Conservation (phyloP, 2,329 filamentous ascomycete genomes). For the Didymella segeticola region DNA sequence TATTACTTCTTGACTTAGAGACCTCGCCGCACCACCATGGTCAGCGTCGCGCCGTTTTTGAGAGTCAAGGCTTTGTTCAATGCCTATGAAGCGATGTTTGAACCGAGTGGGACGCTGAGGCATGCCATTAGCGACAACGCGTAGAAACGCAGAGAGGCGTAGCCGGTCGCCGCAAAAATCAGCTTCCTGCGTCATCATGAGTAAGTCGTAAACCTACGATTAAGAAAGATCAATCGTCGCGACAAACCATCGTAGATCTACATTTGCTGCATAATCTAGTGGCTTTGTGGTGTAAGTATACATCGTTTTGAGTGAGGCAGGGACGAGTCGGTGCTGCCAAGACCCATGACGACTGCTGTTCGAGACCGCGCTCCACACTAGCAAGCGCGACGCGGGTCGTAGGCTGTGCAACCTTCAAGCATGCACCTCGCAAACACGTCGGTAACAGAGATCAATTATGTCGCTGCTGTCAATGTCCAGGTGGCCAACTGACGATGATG, state of each 20-base stretch:
- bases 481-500: conserved; percentile 38
- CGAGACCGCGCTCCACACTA: conserved; percentile 6
- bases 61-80: neutral
- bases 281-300: neutral
- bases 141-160: conserved; percentile 35
- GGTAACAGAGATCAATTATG: conserved; percentile 25
- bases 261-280: neutral
- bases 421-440: conserved; percentile 8
- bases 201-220: neutral
- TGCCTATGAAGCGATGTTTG: conserved; percentile 10
- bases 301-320: neutral
- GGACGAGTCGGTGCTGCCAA: conserved; percentile 15
- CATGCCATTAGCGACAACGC: conserved; percentile 28
- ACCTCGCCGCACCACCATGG: neutral
- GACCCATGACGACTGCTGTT: conserved; percentile 21
- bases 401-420: conserved; percentile 13
- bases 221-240: neutral
- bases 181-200: conserved; percentile 28
- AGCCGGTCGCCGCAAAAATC: conserved; percentile 36
- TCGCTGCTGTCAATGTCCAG: conserved; percentile 37
- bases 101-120: conserved; percentile 36
- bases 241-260: neutral
- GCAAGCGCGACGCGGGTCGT: conserved; percentile 15
- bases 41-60: neutral
- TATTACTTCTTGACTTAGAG: neutral